phyloP scores from a whole-genome alignment of 805 yeast genomes.

The Candida quercuum region DNA sequence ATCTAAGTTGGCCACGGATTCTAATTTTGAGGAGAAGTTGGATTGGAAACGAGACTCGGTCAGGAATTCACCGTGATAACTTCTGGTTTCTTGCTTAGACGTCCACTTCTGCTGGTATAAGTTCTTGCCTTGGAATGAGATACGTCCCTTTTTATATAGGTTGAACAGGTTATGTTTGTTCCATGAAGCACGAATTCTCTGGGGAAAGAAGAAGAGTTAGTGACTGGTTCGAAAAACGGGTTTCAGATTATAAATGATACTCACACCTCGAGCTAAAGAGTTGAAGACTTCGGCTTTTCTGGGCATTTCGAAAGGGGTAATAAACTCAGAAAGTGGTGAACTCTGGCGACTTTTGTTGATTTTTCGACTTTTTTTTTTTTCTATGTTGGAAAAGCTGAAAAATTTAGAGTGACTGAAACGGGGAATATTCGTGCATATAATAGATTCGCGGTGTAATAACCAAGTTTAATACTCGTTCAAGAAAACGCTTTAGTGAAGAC shows the following conservation, averaged over 20 bases:
- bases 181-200: slow-evolving; percentile 79
- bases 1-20: slow-evolving; percentile 86
- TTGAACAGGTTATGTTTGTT: slow-evolving; percentile 90
- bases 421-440: not conserved
- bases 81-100: slow-evolving; percentile 86
- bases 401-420: too few species aligned
- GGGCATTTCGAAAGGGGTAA: too few species aligned
- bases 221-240: not conserved
- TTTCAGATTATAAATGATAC: not conserved
- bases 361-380: too few species aligned
- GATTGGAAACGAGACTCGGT: slow-evolving; percentile 80
- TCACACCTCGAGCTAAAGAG: slow-evolving; percentile 51
- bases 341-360: too few species aligned
- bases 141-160: slow-evolving; percentile 64
- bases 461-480: too few species aligned
- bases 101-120: slow-evolving; percentile 88
- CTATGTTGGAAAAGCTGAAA: too few species aligned
- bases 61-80: slow-evolving; percentile 92
- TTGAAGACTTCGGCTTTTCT: slow-evolving; percentile 52
- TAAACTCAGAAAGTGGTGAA: too few species aligned
- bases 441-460: too few species aligned
- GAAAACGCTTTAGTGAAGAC: too few species aligned
- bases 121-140: slow-evolving; percentile 54
- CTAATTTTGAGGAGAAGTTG: slow-evolving; percentile 59
- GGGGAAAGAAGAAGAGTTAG: not conserved